phyloP scores from a whole-genome alignment of 257 asterid species.

The Lantana camara region DNA sequence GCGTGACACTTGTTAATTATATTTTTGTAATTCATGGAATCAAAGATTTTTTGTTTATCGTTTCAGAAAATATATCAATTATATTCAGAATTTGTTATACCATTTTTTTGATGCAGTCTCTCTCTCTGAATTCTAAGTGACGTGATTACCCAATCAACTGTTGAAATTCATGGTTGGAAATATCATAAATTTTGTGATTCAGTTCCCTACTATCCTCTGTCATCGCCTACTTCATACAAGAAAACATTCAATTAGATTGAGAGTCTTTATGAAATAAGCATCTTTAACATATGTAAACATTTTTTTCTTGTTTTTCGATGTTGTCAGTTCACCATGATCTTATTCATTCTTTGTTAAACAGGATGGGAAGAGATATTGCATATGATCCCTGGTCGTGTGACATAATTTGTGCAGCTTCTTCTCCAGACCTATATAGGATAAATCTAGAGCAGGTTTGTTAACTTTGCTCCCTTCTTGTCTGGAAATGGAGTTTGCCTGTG shows the following conservation, averaged over 20 bases:
- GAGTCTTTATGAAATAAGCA: neutral
- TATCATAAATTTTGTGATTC: neutral
- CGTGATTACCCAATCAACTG: no score
- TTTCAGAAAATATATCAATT: conserved; percentile 3
- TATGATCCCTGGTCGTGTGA: conserved; percentile 98
- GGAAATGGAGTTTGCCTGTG: neutral
- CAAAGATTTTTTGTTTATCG: neutral
- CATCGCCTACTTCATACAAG: neutral
- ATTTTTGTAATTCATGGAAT: conserved; percentile 6
- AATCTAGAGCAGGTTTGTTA: conserved; percentile 84
- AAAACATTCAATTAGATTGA: conserved; percentile 2
- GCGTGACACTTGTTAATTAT: no score
- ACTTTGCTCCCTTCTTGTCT: conserved; percentile 19
- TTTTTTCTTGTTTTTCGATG: conserved; percentile 11
- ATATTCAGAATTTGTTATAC: neutral
- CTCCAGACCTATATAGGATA: conserved; percentile 94
- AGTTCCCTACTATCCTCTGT: neutral
- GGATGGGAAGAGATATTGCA: conserved; percentile 97
- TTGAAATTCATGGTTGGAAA: no score
- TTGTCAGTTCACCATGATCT: conserved; percentile 16
- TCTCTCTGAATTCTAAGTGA: neutral
- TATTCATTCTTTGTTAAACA: conserved; percentile 32
- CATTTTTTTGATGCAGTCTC: conserved; percentile 16
- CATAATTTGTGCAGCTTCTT: conserved; percentile 93
- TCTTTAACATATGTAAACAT: neutral